Evolutionary conservation across 306 rosid genomes (phyloP).

Genomic region (Quillaja saponaria): DNA sequence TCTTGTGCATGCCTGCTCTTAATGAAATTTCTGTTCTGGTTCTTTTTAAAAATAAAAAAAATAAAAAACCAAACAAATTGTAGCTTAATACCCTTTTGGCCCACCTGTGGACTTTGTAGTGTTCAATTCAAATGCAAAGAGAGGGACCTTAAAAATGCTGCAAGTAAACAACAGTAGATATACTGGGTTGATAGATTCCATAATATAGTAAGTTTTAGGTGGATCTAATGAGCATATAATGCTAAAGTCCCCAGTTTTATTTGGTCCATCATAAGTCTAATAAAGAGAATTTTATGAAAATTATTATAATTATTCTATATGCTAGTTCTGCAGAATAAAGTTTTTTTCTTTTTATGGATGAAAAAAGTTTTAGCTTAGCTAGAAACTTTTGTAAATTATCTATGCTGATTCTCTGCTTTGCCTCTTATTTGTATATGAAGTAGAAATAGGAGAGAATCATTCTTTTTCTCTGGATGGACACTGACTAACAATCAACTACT

Average conservation of each 20-base stretch:
- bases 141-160: conserved; percentile 4
- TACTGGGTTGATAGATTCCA: conserved; percentile 3
- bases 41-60: background rate
- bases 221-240: background rate
- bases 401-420: background rate
- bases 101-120: background rate
- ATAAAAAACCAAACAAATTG: background rate
- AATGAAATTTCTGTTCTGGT: background rate
- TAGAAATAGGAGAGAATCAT: too few relatives aligned
- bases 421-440: too few relatives aligned
- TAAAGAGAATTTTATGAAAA: too few relatives aligned
- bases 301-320: too few relatives aligned
- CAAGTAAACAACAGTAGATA: background rate
- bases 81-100: background rate
- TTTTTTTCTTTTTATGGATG: background rate
- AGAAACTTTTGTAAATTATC: conserved; percentile 1
- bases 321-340: too few relatives aligned
- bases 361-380: background rate
- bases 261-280: too few relatives aligned
- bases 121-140: conserved; percentile 4
- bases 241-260: too few relatives aligned
- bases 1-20: background rate
- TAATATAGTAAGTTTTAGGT: background rate
- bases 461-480: conserved; percentile 10
- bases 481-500: background rate